phyloP scores from a whole-genome alignment of 169 alveolate species.

The Ichthyophthirius multifiliis region DNA sequence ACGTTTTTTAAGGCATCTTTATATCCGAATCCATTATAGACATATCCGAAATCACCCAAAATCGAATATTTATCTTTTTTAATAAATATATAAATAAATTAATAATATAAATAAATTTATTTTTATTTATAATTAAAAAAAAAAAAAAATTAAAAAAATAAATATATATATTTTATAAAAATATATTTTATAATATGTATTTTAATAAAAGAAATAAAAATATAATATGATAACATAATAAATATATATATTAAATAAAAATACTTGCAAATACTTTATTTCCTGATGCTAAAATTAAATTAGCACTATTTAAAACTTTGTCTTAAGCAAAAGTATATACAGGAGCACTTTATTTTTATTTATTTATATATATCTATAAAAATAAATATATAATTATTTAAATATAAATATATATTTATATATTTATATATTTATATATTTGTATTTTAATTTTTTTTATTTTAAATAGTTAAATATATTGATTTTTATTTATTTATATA shows the following conservation, averaged over 20 bases:
- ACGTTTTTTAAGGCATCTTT: slow-evolving; percentile 3
- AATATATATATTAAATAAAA: neutral
- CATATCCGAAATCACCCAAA: slow-evolving; percentile 31
- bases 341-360: neutral
- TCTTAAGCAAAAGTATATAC: slow-evolving; percentile 18
- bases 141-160: too few species aligned
- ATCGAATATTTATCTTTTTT: neutral
- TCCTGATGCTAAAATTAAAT: neutral
- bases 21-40: slow-evolving; percentile 9
- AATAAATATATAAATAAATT: neutral
- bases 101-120: too few species aligned
- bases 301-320: slow-evolving; percentile 17
- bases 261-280: slow-evolving; percentile 12
- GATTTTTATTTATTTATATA: too few species aligned
- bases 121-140: too few species aligned
- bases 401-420: neutral
- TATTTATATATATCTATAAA: neutral
- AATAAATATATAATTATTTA: neutral
- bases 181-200: too few species aligned
- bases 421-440: neutral
- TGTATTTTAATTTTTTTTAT: too few species aligned
- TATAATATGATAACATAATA: neutral
- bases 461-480: too few species aligned
- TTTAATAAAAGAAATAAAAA: too few species aligned
- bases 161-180: too few species aligned